Base-by-base conservation (phyloP, 2,329 filamentous ascomycete species). In the Fusarium sp. region DNA sequence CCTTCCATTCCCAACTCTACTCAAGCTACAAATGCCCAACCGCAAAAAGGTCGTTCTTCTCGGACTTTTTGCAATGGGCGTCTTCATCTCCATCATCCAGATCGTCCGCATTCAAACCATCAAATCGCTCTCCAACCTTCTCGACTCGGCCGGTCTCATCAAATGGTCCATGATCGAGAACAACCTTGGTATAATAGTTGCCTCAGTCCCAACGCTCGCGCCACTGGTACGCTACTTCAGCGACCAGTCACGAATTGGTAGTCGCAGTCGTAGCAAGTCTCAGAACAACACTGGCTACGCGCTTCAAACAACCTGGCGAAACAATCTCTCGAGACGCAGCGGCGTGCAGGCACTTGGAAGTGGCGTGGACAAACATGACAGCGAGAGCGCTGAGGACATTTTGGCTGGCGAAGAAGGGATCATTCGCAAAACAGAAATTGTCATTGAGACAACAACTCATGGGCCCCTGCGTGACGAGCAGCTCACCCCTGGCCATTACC, bases 91-190 rank as follows among this genome's bases (percentile, higher is more conserved):
- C 7, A 65, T 84, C 46, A 84, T 86, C 57, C 84, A 86, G 67
- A 80, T 84, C 57, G 79, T 87, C 62, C 84, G 84, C 15, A 83
- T 86, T 58, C 79, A 82, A 57, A 84, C 82, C n/a, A 81, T 87
- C 63, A 77, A 77, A 38, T 79, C 76, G 15, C 78, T 85, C 5
- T 66, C 73, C 33, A 82, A 81, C 69, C 83, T 83, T 60, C 79
- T 82, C 34, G 82, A 86, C 72, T 83, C 80, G 4, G 76, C 80
- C 7, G 62, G 73, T 2, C 72, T 81, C 22, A 80, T 84, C 50
- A 76, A 81, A 34, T 85, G 83, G 83, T 84, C 83, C 0, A 75
- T 77, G 14, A 70, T 84, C n/a, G 83, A 85, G 67, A 79, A 79
- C 53, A 80, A 82, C 57, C 75, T 84, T 3, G 83, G 82, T 21